Conservation (phyloP, 148 eudicot genomes). For the Diospyros kaki region DNA sequence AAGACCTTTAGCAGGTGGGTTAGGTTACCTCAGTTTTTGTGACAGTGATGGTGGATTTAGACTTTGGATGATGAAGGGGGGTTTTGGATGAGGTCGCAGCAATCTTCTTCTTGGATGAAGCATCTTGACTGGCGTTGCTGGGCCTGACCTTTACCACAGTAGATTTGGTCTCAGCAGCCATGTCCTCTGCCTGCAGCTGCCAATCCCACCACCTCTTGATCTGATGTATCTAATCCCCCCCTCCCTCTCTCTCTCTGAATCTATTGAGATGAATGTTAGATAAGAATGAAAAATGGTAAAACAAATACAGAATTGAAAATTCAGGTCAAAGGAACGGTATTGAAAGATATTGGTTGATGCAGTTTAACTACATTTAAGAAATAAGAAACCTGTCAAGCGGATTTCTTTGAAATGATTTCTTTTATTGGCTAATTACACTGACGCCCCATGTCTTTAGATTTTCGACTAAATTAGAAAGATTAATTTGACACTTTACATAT, state of each 20-base stretch:
- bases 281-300: background rate
- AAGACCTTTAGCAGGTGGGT: conserved; percentile 17
- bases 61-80: conserved; percentile 32
- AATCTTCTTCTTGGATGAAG: conserved; percentile 41
- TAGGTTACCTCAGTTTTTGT: conserved; percentile 57
- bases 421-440: too few species aligned
- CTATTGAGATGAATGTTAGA: too few species aligned
- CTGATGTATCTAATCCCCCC: background rate
- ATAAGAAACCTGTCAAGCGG: too few species aligned
- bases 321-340: background rate
- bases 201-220: background rate
- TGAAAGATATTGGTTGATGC: background rate
- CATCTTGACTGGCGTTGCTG: conserved; percentile 15
- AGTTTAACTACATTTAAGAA: background rate
- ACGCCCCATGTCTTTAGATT: too few species aligned
- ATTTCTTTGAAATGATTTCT: too few species aligned
- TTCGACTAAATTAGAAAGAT: too few species aligned
- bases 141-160: conserved; percentile 24
- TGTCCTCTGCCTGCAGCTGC: background rate
- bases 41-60: conserved; percentile 26
- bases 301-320: background rate
- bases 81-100: conserved; percentile 26
- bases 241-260: background rate
- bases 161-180: conserved; percentile 40
- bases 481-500: too few species aligned